Evolutionary conservation across 257 asterid species (phyloP), one percentile per base, ranked within the genome.

Genomic region (Jacaranda mimosifolia): DNA sequence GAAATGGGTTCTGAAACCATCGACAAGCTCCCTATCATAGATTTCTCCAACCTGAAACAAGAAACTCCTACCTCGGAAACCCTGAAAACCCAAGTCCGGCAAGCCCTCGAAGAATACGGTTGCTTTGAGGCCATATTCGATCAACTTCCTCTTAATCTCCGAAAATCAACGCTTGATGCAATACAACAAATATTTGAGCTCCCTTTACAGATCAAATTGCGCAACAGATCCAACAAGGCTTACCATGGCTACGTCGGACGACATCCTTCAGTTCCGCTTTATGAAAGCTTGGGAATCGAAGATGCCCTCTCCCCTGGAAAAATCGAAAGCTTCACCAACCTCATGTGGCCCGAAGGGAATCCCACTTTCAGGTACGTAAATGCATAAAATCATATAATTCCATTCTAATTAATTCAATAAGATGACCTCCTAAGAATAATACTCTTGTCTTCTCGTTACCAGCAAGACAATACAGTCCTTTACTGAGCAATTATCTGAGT

Each of bases 201-300:
- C 68, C 97, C 97, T 73, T 60, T 89, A 5, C 81, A 81, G 59
- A 70, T 43, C 60, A 91, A 89, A 62, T 0, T 86, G 9, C 84
- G 79, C 7, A 91, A 89, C 79, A 79, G 78, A 49, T 84, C 90
- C 32, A 78, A 76, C 70, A 91, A 85, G 57, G 90, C 86, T 13
- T 87, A 77, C 77, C 92, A 85, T 68, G 96, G 93, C 21, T 91
- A 91, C 36, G 84, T 89, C 18, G 97, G 97, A 17, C 93, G 88
- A 32, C 73, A 82, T 63, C 68, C 90, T 0, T 18, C 48, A 18
- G 87, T 86, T 32, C 94, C 92, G 2, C 87, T 91, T 26, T 91
- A 84, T 62, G 94, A 91, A 45, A 89, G 97, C 81, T 53, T 91
- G 86, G 97, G 94, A 0, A 83, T 91, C 51, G 82, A 68, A 7